These are phyloP conservation scores for Tetraselmis chui DNA, from an alignment of 139 green algal genomes.

Conservation along the genomic window DNA sequence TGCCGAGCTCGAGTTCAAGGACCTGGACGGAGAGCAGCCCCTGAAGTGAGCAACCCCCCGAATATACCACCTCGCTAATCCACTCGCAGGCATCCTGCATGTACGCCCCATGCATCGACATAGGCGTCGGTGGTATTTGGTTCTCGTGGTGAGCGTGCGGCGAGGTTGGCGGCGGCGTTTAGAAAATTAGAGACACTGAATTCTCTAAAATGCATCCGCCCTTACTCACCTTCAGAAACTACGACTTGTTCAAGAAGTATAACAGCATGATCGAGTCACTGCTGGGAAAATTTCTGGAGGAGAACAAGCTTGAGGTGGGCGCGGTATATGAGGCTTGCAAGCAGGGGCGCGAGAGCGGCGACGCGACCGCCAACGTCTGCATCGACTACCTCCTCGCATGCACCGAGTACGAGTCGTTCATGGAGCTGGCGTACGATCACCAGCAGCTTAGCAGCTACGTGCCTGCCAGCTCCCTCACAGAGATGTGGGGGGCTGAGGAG, in stretches of 20 bases:
- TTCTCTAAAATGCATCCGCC: no score
- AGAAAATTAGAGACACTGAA: no score
- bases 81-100: no score
- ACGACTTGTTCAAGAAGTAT: background rate
- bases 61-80: no score
- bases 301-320: background rate
- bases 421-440: background rate
- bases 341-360: background rate
- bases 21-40: background rate
- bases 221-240: no score
- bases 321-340: background rate
- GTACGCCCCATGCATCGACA: no score
- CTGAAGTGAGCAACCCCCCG: constrained; percentile 1
- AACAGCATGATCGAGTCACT: background rate
- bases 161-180: no score
- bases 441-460: background rate
- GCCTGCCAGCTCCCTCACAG: constrained; percentile 1
- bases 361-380: background rate
- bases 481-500: constrained; percentile 4
- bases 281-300: background rate
- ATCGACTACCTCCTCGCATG: constrained; percentile 5
- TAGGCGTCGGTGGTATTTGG: no score
- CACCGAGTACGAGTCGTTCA: constrained; percentile 4
- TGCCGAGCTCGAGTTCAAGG: background rate
- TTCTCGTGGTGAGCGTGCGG: no score